phyloP scores from a whole-genome alignment of 306 rosid species.

The Cicer bijugum region DNA sequence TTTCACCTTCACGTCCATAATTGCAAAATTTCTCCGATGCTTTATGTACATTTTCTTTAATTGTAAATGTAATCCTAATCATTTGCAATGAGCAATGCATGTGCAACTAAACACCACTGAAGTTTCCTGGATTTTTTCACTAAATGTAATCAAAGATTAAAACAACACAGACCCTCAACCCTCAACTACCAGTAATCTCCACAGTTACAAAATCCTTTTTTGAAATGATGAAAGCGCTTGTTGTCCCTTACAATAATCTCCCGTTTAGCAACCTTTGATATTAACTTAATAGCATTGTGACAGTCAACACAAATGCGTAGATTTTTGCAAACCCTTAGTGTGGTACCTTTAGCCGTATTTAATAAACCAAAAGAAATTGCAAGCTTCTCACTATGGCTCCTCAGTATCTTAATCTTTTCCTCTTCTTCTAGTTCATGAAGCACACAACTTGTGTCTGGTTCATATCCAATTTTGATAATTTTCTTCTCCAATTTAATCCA shows the following conservation, averaged over 20 bases:
- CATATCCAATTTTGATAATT: conserved; percentile 70
- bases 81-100: not conserved
- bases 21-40: not conserved
- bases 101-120: not conserved
- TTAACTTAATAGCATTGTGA: conserved; percentile 77
- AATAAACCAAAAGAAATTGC: conserved; percentile 77
- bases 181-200: conserved; percentile 77
- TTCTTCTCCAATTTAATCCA: conserved; percentile 71
- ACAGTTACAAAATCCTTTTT: conserved; percentile 73
- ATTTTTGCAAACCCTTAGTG: conserved; percentile 70
- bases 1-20: not conserved
- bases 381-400: conserved; percentile 82
- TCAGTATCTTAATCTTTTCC: conserved; percentile 65
- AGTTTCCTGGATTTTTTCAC: not conserved
- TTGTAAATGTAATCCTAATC: not conserved
- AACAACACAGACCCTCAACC: not conserved
- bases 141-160: not conserved
- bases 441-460: conserved; percentile 70
- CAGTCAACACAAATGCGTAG: conserved; percentile 81
- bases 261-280: conserved; percentile 64
- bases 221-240: conserved; percentile 85
- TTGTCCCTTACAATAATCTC: conserved; percentile 80
- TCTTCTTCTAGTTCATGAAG: conserved; percentile 78
- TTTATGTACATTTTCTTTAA: not conserved
- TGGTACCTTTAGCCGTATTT: conserved; percentile 60